Evolutionary conservation across 2,329 filamentous ascomycete genomes (phyloP).

Genomic region (Aspergillus carbonarius): DNA sequence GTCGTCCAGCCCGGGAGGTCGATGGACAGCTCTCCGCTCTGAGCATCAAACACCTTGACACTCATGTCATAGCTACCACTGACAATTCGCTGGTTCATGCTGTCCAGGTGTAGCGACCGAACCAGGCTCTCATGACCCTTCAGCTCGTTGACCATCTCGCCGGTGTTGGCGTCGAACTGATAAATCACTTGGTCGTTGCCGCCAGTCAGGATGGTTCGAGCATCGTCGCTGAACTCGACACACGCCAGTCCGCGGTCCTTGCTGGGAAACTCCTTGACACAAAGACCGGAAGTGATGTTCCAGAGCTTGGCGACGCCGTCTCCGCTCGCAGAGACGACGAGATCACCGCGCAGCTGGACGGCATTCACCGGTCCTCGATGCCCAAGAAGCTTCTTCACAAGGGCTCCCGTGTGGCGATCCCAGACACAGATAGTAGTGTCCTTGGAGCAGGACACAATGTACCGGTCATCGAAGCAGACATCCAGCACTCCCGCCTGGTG

Average conservation of each 20-base stretch:
- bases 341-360: conserved; percentile 89
- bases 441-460: conserved; percentile 97
- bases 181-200: conserved; percentile 96
- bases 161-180: conserved; percentile 91
- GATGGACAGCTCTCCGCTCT: conserved; percentile 72
- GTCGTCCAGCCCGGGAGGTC: conserved; percentile 93
- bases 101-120: conserved; percentile 86
- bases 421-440: conserved; percentile 92
- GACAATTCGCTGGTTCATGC: conserved; percentile 77
- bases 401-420: conserved; percentile 75
- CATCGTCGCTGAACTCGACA: conserved; percentile 93
- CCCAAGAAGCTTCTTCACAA: conserved; percentile 77
- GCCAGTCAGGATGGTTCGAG: conserved; percentile 87
- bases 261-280: conserved; percentile 84
- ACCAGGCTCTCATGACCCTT: conserved; percentile 83
- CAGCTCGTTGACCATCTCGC: conserved; percentile 77
- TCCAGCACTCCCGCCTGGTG: conserved; percentile 90
- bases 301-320: conserved; percentile 93
- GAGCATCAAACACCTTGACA: conserved; percentile 91
- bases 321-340: conserved; percentile 88
- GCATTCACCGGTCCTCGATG: conserved; percentile 94
- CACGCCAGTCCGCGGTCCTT: conserved; percentile 94
- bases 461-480: conserved; percentile 84
- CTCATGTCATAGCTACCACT: conserved; percentile 94
- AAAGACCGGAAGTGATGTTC: conserved; percentile 86